Evolutionary conservation across 129 eudicot species (phyloP).

Genomic region (Lactuca sativa): DNA sequence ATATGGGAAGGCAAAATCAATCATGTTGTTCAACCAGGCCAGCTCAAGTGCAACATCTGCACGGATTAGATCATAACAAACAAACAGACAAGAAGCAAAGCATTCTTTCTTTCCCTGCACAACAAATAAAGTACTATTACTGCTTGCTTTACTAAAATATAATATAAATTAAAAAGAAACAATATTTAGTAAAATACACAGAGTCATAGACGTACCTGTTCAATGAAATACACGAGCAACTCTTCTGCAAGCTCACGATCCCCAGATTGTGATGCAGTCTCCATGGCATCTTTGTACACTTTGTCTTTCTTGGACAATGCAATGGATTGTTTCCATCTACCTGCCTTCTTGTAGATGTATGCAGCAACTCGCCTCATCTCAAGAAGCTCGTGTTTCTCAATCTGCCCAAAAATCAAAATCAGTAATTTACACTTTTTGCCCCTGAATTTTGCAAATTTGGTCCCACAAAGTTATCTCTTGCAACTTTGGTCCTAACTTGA

Average conservation of each 20-base stretch:
- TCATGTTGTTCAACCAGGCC: conserved; percentile 98
- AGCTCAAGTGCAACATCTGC: conserved; percentile 93
- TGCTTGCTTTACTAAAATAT: conserved; percentile 2
- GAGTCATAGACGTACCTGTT: conserved; percentile 52
- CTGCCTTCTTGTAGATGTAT: conserved; percentile 94
- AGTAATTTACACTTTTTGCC: not conserved
- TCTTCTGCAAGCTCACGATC: conserved; percentile 98
- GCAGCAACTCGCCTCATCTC: conserved; percentile 99
- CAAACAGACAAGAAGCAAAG: conserved; percentile 96
- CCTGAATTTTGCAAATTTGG: too few relatives aligned
- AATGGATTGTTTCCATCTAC: conserved; percentile 98
- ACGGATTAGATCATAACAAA: conserved; percentile 87
- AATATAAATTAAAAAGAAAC: not conserved
- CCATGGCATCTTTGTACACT: conserved; percentile 97
- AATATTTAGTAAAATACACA: not conserved
- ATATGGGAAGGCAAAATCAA: conserved; percentile 97
- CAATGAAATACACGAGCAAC: conserved; percentile 86
- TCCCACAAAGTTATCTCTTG: not conserved
- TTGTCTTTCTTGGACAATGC: conserved; percentile 93
- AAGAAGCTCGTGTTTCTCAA: conserved; percentile 97
- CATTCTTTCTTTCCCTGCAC: conserved; percentile 98
- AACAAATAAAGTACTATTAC: conserved; percentile 7
- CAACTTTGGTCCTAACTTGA: not conserved
- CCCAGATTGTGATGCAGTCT: conserved; percentile 96
- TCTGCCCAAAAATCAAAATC: conserved; percentile 40